Evolutionary conservation across 225 moss, liverwort and hornwort species (phyloP).

Genomic region (Straminergon stramineum): DNA sequence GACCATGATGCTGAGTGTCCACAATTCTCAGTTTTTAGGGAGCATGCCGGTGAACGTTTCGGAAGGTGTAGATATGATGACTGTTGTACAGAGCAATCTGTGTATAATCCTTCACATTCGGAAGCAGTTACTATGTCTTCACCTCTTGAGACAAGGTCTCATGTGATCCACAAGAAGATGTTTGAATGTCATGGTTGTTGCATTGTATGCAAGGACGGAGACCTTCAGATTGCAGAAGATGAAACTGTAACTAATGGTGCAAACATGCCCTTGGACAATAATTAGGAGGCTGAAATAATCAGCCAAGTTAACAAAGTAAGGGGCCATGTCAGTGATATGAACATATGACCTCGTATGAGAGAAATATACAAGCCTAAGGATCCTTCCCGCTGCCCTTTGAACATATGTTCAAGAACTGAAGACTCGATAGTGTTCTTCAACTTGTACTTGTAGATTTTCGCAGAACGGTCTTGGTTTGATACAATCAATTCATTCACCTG

Average conservation of each 20-base stretch:
- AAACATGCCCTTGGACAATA: not conserved
- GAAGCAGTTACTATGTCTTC: not conserved
- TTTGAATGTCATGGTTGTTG: not conserved
- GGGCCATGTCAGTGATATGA: too few relatives aligned
- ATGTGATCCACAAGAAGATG: not conserved
- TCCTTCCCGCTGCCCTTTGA: too few relatives aligned
- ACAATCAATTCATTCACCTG: not conserved
- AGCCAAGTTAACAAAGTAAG: not conserved
- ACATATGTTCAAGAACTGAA: too few relatives aligned
- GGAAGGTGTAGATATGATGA: not conserved
- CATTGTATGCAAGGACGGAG: too few relatives aligned
- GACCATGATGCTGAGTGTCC: not conserved
- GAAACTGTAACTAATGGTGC: not conserved
- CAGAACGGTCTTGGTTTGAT: not conserved
- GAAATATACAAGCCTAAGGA: too few relatives aligned
- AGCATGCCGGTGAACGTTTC: not conserved
- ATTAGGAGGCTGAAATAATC: not conserved
- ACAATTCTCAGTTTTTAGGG: not conserved
- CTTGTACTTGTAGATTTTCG: not conserved
- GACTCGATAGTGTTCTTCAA: too few relatives aligned
- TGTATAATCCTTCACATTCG: too few relatives aligned
- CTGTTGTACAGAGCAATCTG: not conserved
- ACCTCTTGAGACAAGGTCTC: not conserved
- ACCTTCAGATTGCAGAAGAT: not conserved
- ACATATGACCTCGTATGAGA: not conserved